These are phyloP conservation scores for Pterocarpus macrocarpus DNA, from an alignment of 306 rosid genomes.

Conservation along the genomic window DNA sequence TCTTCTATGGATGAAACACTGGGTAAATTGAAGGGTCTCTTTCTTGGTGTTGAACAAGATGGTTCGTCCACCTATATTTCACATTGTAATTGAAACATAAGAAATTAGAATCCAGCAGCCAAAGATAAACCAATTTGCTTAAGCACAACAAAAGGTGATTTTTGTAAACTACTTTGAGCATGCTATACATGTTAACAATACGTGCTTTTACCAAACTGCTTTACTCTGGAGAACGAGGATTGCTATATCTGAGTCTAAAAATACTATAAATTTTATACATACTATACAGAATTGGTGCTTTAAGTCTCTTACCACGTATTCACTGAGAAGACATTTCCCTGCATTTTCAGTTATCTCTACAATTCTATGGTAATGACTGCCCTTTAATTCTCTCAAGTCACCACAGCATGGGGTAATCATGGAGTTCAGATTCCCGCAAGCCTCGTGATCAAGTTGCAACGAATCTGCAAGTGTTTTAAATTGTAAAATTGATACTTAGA, in stretches of 20 bases:
- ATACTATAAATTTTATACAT: not conserved
- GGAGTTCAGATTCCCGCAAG: slow-evolving; percentile 86
- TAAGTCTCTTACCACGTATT: slow-evolving; percentile 72
- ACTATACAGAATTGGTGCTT: not conserved
- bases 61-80: slow-evolving; percentile 87
- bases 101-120: not conserved
- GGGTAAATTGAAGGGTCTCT: slow-evolving; percentile 88
- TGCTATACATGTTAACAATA: not conserved
- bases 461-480: slow-evolving; percentile 72
- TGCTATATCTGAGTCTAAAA: not conserved
- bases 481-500: slow-evolving; percentile 37
- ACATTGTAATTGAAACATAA: slow-evolving; percentile 28
- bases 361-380: slow-evolving; percentile 90
- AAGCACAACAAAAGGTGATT: not conserved
- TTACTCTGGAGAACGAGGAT: not conserved
- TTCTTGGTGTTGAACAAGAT: slow-evolving; percentile 97
- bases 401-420: slow-evolving; percentile 90
- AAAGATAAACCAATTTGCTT: not conserved
- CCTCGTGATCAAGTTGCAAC: slow-evolving; percentile 92
- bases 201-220: not conserved
- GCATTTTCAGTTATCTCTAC: slow-evolving; percentile 93
- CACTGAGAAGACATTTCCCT: slow-evolving; percentile 82
- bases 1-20: slow-evolving; percentile 88
- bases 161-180: not conserved
- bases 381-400: slow-evolving; percentile 87